Conservation (phyloP, 2,329 filamentous ascomycete species). For the Aspergillus sergii region DNA sequence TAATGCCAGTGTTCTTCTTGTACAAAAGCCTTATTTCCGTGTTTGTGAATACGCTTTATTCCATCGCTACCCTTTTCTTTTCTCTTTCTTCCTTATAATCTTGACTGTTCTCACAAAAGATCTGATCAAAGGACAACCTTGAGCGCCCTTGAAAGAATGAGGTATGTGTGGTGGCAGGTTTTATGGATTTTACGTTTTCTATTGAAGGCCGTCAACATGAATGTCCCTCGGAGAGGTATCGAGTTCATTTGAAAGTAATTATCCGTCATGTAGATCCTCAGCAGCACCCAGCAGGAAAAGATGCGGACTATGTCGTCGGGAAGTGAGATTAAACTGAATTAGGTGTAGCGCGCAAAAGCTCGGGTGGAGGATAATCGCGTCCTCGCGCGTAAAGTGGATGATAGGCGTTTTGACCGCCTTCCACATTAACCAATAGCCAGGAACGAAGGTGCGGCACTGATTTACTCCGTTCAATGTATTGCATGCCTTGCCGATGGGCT, state of each 20-base stretch:
- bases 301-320: not conserved
- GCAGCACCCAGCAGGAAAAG: not conserved
- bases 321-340: not conserved
- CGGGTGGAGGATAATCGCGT: constrained; percentile 16
- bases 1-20: constrained; percentile 2
- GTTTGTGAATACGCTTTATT: not conserved
- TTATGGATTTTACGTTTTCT: constrained; percentile 31
- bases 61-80: not conserved
- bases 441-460: constrained; percentile 10
- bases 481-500: constrained; percentile 4
- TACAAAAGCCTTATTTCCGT: constrained; percentile 4
- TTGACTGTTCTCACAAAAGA: constrained; percentile 8
- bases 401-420: constrained; percentile 25
- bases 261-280: not conserved
- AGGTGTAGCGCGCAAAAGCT: not conserved
- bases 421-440: constrained; percentile 12
- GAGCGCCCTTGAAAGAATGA: constrained; percentile 16
- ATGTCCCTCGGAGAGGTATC: not conserved
- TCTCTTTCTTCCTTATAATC: constrained; percentile 13
- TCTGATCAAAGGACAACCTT: constrained; percentile 9
- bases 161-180: constrained; percentile 15
- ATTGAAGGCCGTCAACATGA: constrained; percentile 21
- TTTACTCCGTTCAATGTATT: constrained; percentile 13
- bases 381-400: constrained; percentile 27
- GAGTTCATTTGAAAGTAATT: not conserved